Base-by-base conservation (phyloP, 129 eudicot genomes). In the Deinandra increscens region DNA sequence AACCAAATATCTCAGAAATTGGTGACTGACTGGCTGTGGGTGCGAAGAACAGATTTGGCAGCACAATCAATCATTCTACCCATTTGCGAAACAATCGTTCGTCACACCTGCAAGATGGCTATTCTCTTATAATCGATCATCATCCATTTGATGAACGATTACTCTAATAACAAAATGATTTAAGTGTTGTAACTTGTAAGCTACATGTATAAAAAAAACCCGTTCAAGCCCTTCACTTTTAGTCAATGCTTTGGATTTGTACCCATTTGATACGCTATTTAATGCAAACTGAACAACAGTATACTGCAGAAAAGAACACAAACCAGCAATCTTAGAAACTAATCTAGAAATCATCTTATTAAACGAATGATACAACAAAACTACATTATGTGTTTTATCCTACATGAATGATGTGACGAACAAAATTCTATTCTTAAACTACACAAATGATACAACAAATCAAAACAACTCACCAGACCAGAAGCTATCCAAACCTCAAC, bases 401-500 rank as follows among this genome's bases (percentile, higher is more conserved):
- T 54, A 45, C 5, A 13, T 10, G 7, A 49, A 19, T 36, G 18
- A 55, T 9, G 31, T 2, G 51, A 36, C 19, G 64, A 73, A 73
- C 14, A 34, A 70, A 70, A 70, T 14, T 22, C 26, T 69, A 38
- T 69, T 69, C 74, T 69, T 38, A 69, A 69, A 54, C 51, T 53
- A 44, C 68, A 43, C 46, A 34, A 45, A 36, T 46, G 48, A 65
- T 41, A 37, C 39, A 75, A 18, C 18, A 66, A 66, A 75, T 29
- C 60, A 19, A 66, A 62, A 66, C 79, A 66, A 46, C 79, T 74
- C 79, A 65, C 42, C 56, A 55, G 31, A 26, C 31, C 31, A 26
- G 41, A 66, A 66, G 38, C 79, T 75, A 66, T 20, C 50, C 60
- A 45, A 34, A 72, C 39, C 66, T 83, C 71, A 90, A 72, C 89